Base-by-base conservation (phyloP, 306 rosid genomes). In the Quercus alba region DNA sequence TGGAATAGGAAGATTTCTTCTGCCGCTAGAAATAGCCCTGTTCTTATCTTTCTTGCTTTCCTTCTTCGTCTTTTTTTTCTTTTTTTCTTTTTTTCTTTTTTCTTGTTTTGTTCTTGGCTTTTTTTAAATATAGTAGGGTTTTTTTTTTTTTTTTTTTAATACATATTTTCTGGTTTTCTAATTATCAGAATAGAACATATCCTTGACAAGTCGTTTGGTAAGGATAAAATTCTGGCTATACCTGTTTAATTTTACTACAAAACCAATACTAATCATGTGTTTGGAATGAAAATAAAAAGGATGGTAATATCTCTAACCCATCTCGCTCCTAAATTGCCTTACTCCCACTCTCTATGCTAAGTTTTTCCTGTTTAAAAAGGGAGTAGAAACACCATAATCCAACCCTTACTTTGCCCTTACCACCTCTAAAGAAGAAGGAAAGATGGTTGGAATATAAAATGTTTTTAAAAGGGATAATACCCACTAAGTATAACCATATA, bases 1-100 rank as follows among this genome's bases (percentile, higher is more conserved):
- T 90, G 55, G 89, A 88, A 76, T 90, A 89, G 91, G 74, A 80
- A 79, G 68, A 33, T 59, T n/a, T 31, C 35, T 26, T 28, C 2
- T 58, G 54, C 75, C 56, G 73, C 38, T 71, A 67, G 82, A 63
- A 77, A 81, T 82, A 82, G 86, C 81, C 81, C 87, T 81, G 77
- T 70, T 81, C 54, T 49, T 11, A 78, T 83, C 64, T 62, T 84
- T 75, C 75, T 68, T 82, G 59, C 66, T 46, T 44, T 58, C 46
- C 46, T 38, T 7, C 44, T 35, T 35, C 44, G 6, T 33, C 6
- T 73, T 72, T 30, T 69, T 71, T 69, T 72, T 23, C 26, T 61
- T 33, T 77, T 68, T 69, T 67, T 69, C 72, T 23, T 31, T 61
- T 33, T 77, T 68, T 70, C 67, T 12, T 17, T 81, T 77, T 23